Percentiles rank a stretch among this genome's conserved stretches.
phyloP scores from a whole-genome alignment of 352 stramenopile genomes.

The Phytophthora cryptogea region DNA sequence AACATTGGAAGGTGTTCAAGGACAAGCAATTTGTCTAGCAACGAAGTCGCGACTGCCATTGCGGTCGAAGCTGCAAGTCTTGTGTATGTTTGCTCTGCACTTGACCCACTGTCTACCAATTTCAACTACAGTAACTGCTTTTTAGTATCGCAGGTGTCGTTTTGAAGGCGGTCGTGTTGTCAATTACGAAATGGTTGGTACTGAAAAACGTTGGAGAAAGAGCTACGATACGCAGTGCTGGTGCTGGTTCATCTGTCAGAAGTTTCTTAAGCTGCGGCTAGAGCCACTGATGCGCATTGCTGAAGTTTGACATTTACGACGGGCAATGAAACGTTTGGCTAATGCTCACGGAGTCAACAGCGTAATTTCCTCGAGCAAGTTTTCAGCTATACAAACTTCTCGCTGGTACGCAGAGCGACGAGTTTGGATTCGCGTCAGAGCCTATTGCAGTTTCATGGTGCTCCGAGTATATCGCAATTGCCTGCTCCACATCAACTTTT shows the following conservation, averaged over 20 bases:
- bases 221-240: slow-evolving; percentile 1
- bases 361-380: too few species aligned
- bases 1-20: slow-evolving; percentile 1
- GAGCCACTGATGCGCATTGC: too few species aligned
- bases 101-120: not conserved
- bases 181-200: too few species aligned
- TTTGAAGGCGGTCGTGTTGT: not conserved
- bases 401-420: not conserved
- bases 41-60: not conserved
- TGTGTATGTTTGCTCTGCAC: slow-evolving; percentile 2
- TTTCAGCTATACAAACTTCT: too few species aligned
- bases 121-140: not conserved
- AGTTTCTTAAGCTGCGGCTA: too few species aligned
- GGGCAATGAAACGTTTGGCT: too few species aligned
- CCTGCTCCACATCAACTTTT: slow-evolving; percentile 36
- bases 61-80: slow-evolving; percentile 1
- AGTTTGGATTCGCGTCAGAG: slow-evolving; percentile 1
- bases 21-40: not conserved
- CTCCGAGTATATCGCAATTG: slow-evolving; percentile 47
- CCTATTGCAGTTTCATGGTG: slow-evolving; percentile 30
- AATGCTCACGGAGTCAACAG: slow-evolving; percentile 5
- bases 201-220: slow-evolving; percentile 2
- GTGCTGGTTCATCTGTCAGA: too few species aligned
- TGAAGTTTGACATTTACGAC: too few species aligned
- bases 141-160: slow-evolving; percentile 7